Conservation (phyloP, 345 rosid genomes). For the Alliaria petiolata region DNA sequence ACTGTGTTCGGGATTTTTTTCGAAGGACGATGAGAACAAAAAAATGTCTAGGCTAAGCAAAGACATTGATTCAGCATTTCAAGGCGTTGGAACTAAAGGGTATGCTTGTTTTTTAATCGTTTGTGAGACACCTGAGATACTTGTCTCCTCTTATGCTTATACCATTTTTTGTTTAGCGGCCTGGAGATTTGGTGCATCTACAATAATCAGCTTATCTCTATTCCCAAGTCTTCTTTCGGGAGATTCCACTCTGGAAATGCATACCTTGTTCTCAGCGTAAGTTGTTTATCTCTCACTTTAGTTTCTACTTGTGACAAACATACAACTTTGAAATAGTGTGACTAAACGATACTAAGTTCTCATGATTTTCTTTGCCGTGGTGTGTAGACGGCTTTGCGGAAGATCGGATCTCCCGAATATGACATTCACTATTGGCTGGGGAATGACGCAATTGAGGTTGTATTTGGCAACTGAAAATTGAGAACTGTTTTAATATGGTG, state of each 20-base stretch:
- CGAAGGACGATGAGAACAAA: slow-evolving; percentile 8
- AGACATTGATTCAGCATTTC: slow-evolving; percentile 52
- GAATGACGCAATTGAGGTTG: slow-evolving; percentile 50
- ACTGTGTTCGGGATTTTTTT: not conserved
- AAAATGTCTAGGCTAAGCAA: slow-evolving; percentile 44
- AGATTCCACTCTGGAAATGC: slow-evolving; percentile 73
- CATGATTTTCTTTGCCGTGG: not conserved
- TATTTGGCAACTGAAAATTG: not conserved
- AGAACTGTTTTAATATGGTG: too few relatives aligned
- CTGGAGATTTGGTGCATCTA: slow-evolving; percentile 78
- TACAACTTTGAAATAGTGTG: not conserved
- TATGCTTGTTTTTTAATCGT: slow-evolving; percentile 27
- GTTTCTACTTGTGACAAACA: not conserved
- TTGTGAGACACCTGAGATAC: not conserved
- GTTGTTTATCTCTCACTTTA: not conserved
- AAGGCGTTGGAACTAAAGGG: slow-evolving; percentile 59
- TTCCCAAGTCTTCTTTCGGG: slow-evolving; percentile 59
- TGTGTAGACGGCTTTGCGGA: slow-evolving; percentile 54
- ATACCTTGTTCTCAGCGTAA: slow-evolving; percentile 61
- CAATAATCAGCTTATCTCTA: slow-evolving; percentile 43
- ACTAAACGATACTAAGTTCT: too few relatives aligned
- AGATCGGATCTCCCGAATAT: slow-evolving; percentile 48
- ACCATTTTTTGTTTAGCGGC: slow-evolving; percentile 40
- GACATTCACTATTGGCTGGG: slow-evolving; percentile 90
- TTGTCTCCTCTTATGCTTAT: slow-evolving; percentile 13